These are phyloP conservation scores for Lentinula novae-zelandiae DNA, from an alignment of 1,284 basidiomycete species.

Conservation along the genomic window DNA sequence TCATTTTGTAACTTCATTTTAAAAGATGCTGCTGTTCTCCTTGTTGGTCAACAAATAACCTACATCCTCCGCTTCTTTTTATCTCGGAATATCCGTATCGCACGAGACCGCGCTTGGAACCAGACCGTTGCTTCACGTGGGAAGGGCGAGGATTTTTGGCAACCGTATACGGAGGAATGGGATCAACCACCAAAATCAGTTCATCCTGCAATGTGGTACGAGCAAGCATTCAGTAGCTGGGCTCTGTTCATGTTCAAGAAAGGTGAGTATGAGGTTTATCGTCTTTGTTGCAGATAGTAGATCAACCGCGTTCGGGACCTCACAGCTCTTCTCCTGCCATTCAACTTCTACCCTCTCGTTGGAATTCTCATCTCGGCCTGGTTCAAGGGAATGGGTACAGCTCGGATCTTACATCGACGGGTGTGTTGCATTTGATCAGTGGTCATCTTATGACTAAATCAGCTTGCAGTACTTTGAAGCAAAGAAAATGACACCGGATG, in stretches of 20 bases:
- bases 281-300: not conserved
- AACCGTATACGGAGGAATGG: conserved; percentile 87
- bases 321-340: conserved; percentile 64
- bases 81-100: conserved; percentile 71
- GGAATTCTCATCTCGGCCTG: conserved; percentile 63
- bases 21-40: conserved; percentile 70
- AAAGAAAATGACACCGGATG: conserved; percentile 72
- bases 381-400: conserved; percentile 67
- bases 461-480: conserved; percentile 67
- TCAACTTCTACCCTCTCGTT: conserved; percentile 69
- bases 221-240: conserved; percentile 40
- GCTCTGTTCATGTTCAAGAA: conserved; percentile 47
- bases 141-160: conserved; percentile 82
- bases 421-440: conserved; percentile 30
- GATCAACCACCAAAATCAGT: conserved; percentile 27
- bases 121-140: conserved; percentile 78
- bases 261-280: conserved; percentile 29
- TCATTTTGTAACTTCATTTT: not conserved
- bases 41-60: conserved; percentile 71
- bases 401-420: conserved; percentile 65
- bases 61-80: conserved; percentile 78
- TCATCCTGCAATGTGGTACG: conserved; percentile 23
- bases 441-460: not conserved
- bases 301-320: not conserved
- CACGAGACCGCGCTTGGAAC: conserved; percentile 73